These are phyloP conservation scores for Colletotrichum scovillei DNA, from an alignment of 2,329 filamentous ascomycete genomes.

Conservation along the genomic window DNA sequence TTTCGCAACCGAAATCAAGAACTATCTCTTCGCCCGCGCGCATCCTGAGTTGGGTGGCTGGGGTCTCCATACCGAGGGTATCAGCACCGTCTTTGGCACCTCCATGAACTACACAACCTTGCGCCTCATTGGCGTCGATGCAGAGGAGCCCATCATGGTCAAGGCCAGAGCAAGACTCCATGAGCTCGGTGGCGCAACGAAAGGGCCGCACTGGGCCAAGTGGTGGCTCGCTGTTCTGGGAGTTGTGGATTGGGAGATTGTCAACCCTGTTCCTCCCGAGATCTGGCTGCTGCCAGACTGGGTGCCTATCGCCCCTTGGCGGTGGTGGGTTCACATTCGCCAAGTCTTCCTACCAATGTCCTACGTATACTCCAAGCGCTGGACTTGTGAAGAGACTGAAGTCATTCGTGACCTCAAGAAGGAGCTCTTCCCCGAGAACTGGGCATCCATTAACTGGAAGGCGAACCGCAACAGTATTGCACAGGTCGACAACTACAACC, in stretches of 20 bases:
- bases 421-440: constrained; percentile 85
- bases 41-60: constrained; percentile 93
- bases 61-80: constrained; percentile 94
- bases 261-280: constrained; percentile 94
- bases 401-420: constrained; percentile 78
- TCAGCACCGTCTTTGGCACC: constrained; percentile 92
- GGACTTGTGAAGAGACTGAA: constrained; percentile 80
- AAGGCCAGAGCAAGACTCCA: constrained; percentile 87
- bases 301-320: constrained; percentile 89
- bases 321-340: constrained; percentile 99
- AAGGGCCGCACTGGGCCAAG: constrained; percentile 95
- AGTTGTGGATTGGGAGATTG: constrained; percentile 87
- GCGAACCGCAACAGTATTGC: constrained; percentile 86
- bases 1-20: constrained; percentile 88
- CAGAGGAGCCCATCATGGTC: constrained; percentile 86
- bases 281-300: constrained; percentile 93
- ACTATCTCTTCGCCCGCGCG: constrained; percentile 89
- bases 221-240: constrained; percentile 92
- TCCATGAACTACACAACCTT: constrained; percentile 87
- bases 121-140: constrained; percentile 83
- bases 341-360: constrained; percentile 95
- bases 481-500: constrained; percentile 87
- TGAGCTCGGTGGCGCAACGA: constrained; percentile 84
- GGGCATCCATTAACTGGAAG: constrained; percentile 81
- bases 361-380: constrained; percentile 87